Percentiles rank a stretch among this genome's conserved stretches.
phyloP scores from a whole-genome alignment of 768 basidiomycete species.

The Trametes villosa region DNA sequence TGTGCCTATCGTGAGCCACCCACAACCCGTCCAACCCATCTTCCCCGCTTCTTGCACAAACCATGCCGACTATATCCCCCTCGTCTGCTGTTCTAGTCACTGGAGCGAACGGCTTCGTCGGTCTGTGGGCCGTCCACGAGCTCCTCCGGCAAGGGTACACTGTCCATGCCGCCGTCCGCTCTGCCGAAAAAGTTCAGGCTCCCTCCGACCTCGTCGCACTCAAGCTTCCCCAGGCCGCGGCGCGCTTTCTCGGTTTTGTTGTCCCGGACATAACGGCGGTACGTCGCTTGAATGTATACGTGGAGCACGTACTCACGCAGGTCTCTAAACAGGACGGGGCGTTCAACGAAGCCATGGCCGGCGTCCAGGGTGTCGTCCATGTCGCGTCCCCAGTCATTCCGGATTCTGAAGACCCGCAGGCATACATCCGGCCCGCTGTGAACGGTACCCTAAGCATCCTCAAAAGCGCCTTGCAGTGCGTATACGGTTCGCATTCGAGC shows the following conservation, averaged over 20 bases:
- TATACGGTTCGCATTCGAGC: background rate
- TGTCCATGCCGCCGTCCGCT: constrained; percentile 67
- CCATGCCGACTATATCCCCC: constrained; percentile 39
- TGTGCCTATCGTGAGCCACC: no score
- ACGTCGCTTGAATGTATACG: background rate
- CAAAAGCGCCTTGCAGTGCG: constrained; percentile 58
- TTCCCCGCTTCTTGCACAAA: no score
- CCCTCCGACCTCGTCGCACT: constrained; percentile 50
- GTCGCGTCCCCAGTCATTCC: constrained; percentile 64
- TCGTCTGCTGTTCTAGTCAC: constrained; percentile 49
- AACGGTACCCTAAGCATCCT: constrained; percentile 69
- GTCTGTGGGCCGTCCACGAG: constrained; percentile 53
- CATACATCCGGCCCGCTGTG: constrained; percentile 72
- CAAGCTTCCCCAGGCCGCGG: background rate
- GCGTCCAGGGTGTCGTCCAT: constrained; percentile 70
- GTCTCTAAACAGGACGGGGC: constrained; percentile 51
- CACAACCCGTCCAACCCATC: no score
- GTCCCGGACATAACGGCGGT: constrained; percentile 3
- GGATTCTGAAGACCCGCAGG: constrained; percentile 47
- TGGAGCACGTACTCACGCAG: background rate
- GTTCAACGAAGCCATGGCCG: constrained; percentile 79
- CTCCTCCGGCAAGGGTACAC: constrained; percentile 62
- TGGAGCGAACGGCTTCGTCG: constrained; percentile 60
- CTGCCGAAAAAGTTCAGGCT: constrained; percentile 56
- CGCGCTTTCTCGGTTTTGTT: background rate